phyloP scores from a whole-genome alignment of 768 basidiomycete genomes.

The Terana coerulea region DNA sequence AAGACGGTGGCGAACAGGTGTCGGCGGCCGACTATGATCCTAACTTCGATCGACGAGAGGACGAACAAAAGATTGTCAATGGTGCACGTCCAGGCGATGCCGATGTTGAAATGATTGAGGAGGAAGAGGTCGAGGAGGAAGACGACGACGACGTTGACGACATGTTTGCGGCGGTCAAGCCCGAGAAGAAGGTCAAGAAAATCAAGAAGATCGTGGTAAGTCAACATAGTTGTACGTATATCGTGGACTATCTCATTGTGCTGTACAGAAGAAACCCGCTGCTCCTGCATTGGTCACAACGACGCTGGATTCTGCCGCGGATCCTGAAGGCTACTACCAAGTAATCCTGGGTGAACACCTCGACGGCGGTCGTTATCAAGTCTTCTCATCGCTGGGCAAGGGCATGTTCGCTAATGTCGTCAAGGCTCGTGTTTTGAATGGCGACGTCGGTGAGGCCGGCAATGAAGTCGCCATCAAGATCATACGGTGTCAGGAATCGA shows the following conservation, averaged over 20 bases:
- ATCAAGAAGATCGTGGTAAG: conserved; percentile 50
- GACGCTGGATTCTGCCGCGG: conserved; percentile 87
- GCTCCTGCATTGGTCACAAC: conserved; percentile 67
- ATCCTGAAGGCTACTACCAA: conserved; percentile 93
- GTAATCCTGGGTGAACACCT: conserved; percentile 93
- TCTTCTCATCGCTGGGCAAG: conserved; percentile 92
- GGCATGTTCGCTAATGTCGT: conserved; percentile 99
- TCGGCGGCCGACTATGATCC: conserved; percentile 94
- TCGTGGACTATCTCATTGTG: no score
- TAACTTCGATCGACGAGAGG: conserved; percentile 76
- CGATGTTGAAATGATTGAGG: conserved; percentile 49
- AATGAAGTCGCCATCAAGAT: conserved; percentile 97
- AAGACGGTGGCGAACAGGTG: conserved; percentile 60
- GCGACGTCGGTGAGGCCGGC: conserved; percentile 49
- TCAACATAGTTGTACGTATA: conserved; percentile 12
- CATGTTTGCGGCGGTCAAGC: conserved; percentile 77
- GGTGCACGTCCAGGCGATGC: conserved; percentile 33
- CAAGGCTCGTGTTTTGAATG: conserved; percentile 74
- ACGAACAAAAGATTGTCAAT: conserved; percentile 67
- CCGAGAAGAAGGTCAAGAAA: conserved; percentile 54
- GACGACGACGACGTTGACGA: conserved; percentile 91
- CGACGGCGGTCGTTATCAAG: conserved; percentile 89
- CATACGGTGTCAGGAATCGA: conserved; percentile 91
- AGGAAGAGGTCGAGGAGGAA: conserved; percentile 50
- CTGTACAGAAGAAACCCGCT: conserved; percentile 45